Evolutionary conservation across 345 rosid species (phyloP).

Genomic region (Turnera subulata): DNA sequence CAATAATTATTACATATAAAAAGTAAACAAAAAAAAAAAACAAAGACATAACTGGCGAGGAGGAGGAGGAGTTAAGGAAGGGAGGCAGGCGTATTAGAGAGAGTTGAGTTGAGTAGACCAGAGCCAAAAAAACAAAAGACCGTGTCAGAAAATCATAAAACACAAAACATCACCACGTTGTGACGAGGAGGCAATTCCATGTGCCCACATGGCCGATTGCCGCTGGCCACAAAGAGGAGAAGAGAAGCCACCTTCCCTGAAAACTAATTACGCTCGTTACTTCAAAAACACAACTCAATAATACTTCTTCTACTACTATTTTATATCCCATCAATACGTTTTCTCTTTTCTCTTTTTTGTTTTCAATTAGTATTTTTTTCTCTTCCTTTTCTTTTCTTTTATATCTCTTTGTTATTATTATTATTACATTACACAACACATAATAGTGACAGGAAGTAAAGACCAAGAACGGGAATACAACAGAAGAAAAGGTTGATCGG

Average conservation of each 20-base stretch:
- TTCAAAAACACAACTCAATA: too few relatives aligned
- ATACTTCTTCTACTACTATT: too few relatives aligned
- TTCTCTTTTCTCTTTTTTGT: too few relatives aligned
- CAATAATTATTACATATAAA: too few relatives aligned
- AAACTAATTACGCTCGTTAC: background rate
- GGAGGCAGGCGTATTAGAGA: too few relatives aligned
- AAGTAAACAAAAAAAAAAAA: too few relatives aligned
- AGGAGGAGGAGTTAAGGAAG: too few relatives aligned
- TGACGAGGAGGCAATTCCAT: slow-evolving; percentile 19
- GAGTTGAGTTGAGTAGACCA: background rate
- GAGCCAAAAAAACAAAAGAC: too few relatives aligned
- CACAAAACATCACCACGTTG: slow-evolving; percentile 8
- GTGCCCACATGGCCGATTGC: slow-evolving; percentile 22
- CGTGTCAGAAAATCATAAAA: slow-evolving; percentile 4
- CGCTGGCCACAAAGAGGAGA: background rate
- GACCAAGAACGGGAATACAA: background rate
- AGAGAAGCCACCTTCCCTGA: background rate
- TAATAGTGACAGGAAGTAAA: too few relatives aligned
- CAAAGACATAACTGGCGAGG: too few relatives aligned
- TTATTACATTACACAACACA: background rate
- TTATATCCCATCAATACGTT: too few relatives aligned
- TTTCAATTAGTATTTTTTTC: background rate
- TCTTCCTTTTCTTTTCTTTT: background rate
- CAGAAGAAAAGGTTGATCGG: background rate
- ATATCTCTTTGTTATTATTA: background rate